These are phyloP conservation scores for Orbilia oligospora DNA, from an alignment of 2,329 filamentous ascomycete genomes.

Conservation along the genomic window DNA sequence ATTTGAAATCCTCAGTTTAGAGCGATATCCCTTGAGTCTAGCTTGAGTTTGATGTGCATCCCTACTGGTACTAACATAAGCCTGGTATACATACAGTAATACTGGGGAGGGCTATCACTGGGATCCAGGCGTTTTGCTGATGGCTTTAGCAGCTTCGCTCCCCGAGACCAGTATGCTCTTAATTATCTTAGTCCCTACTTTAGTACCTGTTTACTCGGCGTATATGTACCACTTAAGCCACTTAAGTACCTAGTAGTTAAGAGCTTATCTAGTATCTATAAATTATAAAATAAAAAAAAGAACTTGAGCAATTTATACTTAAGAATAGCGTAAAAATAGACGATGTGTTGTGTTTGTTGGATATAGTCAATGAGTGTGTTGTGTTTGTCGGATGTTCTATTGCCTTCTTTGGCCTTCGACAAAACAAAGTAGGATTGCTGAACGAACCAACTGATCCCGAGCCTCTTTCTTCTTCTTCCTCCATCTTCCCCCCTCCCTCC, in stretches of 20 bases:
- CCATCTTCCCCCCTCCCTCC: constrained; percentile 63
- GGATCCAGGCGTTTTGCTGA: constrained; percentile 79
- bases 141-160: not conserved
- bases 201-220: not conserved
- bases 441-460: constrained; percentile 17
- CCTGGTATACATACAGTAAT: constrained; percentile 69
- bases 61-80: not conserved
- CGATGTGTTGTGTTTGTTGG: constrained; percentile 33
- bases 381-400: constrained; percentile 51
- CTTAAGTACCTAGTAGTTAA: not conserved
- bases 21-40: no score
- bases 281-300: no score
- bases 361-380: constrained; percentile 8
- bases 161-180: no score
- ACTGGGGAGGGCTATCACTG: constrained; percentile 78
- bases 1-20: not conserved
- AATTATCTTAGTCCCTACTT: no score
- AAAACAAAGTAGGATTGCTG: constrained; percentile 44
- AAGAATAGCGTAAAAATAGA: no score
- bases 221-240: not conserved
- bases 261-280: no score
- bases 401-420: constrained; percentile 44
- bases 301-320: not conserved
- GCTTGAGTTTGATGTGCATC: constrained; percentile 63
- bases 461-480: constrained; percentile 30